Evolutionary conservation across 805 yeast species (phyloP), one percentile per base, ranked within the genome.

Genomic region (Myxozyma nipponensis): DNA sequence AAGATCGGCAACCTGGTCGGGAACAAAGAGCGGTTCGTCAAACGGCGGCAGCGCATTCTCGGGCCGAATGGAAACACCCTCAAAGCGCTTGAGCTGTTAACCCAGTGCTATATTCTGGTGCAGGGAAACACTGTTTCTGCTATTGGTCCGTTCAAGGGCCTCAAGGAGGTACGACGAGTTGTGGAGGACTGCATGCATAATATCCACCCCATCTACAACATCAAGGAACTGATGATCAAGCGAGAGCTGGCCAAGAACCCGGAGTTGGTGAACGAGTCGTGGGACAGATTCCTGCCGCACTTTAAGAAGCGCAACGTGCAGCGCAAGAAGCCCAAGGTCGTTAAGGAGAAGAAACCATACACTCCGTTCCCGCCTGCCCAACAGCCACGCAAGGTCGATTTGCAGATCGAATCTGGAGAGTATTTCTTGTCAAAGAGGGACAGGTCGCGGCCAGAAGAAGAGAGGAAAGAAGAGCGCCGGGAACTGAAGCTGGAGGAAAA

Each of bases 331-430:
- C 86, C 93, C 54, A 81, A 78, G 70, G 81, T 78, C 68, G 72
- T 77, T 63, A 78, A 79, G 75, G 78, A 69, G 55, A 76, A 77
- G 77, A 90, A 84, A 71, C 83, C 81, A 2, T 91, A 91, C 79
- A 93, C 98, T 30, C 98, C 98, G 66, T 93, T 93, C 89, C 98
- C 98, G 73, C 98, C 98, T 62, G 86, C 87, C 46, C 98, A 87
- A 72, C 79, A 81, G 60, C 98, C 98, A 65, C 84, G 98, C 76
- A 90, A 93, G 86, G 76, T 93, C 70, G 98, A 93, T 79, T 74
- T 90, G 67, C 95, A 89, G 73, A 89, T 93, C 70, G 98, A 93
- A 70, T 83, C 95, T 74, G 98, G 98, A 79, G 98, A 93, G 70
- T 93, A 88, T 72, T 93, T 93, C 80, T 76, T 93, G 72, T 86